Evolutionary conservation across 2,329 filamentous ascomycete genomes (phyloP).

Genomic region (Sporothrix luriei): DNA sequence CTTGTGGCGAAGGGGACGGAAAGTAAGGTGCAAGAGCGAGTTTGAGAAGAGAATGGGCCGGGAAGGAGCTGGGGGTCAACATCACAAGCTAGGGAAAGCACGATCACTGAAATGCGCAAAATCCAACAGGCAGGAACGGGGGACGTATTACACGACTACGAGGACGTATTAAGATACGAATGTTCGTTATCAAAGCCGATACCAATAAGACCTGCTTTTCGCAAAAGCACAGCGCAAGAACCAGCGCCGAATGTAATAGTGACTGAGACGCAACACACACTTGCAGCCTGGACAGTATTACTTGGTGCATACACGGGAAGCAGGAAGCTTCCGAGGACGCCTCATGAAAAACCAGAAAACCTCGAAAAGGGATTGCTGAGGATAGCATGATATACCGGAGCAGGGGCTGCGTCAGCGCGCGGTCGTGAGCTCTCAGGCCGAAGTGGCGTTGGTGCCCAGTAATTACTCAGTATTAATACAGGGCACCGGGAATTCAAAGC

Average conservation of each 20-base stretch:
- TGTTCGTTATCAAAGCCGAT: not conserved
- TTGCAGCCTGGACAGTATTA: too few relatives aligned
- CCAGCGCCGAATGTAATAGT: slow-evolving; percentile 5
- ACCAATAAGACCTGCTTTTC: not conserved
- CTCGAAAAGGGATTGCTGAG: slow-evolving; percentile 21
- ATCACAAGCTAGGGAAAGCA: slow-evolving; percentile 5
- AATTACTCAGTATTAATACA: too few relatives aligned
- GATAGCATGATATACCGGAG: slow-evolving; percentile 30
- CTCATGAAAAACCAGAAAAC: slow-evolving; percentile 15
- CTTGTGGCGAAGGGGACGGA: slow-evolving; percentile 1
- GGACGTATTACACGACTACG: not conserved
- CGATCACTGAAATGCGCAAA: not conserved
- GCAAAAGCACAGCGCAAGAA: not conserved
- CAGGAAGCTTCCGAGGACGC: not conserved
- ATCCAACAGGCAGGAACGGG: not conserved
- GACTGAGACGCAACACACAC: slow-evolving; percentile 17
- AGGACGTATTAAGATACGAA: not conserved
- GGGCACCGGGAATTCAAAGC: slow-evolving; percentile 19
- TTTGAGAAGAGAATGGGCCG: slow-evolving; percentile 26
- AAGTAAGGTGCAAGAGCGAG: slow-evolving; percentile 21
- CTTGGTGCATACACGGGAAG: slow-evolving; percentile 15
- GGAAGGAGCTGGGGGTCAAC: slow-evolving; percentile 22
- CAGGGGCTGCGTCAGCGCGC: slow-evolving; percentile 3
- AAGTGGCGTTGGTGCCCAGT: slow-evolving; percentile 15
- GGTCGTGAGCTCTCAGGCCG: not conserved